A percentile compares a stretch with the other conserved stretches of the same genome.
phyloP scores from a whole-genome alignment of 2,329 filamentous ascomycete genomes.

The Fusarium miscanthi region DNA sequence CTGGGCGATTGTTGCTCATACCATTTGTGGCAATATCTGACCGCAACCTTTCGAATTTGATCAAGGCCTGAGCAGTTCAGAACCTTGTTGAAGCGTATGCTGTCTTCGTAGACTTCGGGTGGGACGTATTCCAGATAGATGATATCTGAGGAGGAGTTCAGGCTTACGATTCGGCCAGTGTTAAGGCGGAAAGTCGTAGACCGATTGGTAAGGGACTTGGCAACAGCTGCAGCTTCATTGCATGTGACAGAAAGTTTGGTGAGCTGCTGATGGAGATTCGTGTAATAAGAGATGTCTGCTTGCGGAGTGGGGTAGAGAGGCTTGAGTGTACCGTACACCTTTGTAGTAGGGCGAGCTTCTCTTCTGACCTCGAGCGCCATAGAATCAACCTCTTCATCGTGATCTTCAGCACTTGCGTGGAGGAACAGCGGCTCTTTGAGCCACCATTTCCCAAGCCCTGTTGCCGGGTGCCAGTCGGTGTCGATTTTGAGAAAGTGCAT shows the following conservation, averaged over 20 bases:
- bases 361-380: conserved; percentile 39
- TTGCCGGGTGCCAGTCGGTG: conserved; percentile 22
- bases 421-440: conserved; percentile 1
- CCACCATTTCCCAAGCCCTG: conserved; percentile 42
- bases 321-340: conserved; percentile 34
- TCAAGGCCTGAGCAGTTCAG: conserved; percentile 47
- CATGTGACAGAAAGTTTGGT: conserved; percentile 44
- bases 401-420: conserved; percentile 9
- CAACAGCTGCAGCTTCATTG: conserved; percentile 42
- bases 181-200: conserved; percentile 41
- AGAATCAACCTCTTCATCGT: conserved; percentile 35
- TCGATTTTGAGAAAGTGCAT: conserved; percentile 51
- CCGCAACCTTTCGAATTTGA: conserved; percentile 53
- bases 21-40: conserved; percentile 58
- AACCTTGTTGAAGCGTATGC: conserved; percentile 42
- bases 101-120: conserved; percentile 42
- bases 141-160: conserved; percentile 47
- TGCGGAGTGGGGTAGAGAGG: conserved; percentile 44
- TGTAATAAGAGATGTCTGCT: conserved; percentile 51
- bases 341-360: conserved; percentile 35
- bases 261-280: conserved; percentile 45
- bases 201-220: conserved; percentile 34
- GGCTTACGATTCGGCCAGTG: conserved; percentile 45
- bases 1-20: conserved; percentile 42
- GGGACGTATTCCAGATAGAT: conserved; percentile 52